A percentile compares a stretch with the other conserved stretches of the same genome.
phyloP scores from a whole-genome alignment of 495 filamentous ascomycete species.

The Aspergillus bridgeri region DNA sequence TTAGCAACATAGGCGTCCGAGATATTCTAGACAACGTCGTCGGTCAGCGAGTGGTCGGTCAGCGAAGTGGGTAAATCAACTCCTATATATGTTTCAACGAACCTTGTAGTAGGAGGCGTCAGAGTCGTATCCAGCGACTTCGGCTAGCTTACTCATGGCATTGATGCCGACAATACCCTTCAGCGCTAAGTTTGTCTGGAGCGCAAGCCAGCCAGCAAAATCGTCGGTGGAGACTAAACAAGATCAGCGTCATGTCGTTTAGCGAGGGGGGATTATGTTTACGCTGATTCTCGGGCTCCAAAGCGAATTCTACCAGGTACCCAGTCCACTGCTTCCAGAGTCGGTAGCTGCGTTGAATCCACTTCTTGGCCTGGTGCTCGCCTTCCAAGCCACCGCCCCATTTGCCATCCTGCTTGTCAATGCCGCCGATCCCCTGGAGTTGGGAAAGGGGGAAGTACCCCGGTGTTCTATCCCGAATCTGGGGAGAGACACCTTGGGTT shows the following conservation, averaged over 20 bases:
- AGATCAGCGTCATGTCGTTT: slow-evolving; percentile 2
- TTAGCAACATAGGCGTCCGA: slow-evolving; percentile 74
- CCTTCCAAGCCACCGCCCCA: slow-evolving; percentile 52
- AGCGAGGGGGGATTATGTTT: slow-evolving; percentile 14
- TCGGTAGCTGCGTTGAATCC: slow-evolving; percentile 63
- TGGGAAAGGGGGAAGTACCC: slow-evolving; percentile 41
- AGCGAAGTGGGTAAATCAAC: not conserved
- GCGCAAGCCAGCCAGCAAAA: slow-evolving; percentile 88
- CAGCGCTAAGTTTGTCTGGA: slow-evolving; percentile 89
- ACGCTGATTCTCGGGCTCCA: slow-evolving; percentile 82
- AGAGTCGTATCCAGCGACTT: slow-evolving; percentile 59
- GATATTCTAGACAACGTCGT: slow-evolving; percentile 44
- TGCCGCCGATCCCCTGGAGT: slow-evolving; percentile 41
- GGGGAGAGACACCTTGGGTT: slow-evolving; percentile 24
- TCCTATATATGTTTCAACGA: not conserved
- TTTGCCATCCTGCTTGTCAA: slow-evolving; percentile 47
- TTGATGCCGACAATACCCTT: slow-evolving; percentile 95
- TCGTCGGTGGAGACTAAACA: slow-evolving; percentile 77
- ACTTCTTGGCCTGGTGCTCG: slow-evolving; percentile 48
- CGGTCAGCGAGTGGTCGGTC: not conserved
- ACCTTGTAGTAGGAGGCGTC: slow-evolving; percentile 68
- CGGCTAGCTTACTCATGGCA: slow-evolving; percentile 84
- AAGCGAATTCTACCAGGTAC: slow-evolving; percentile 82
- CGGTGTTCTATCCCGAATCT: slow-evolving; percentile 18
- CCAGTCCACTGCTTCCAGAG: slow-evolving; percentile 93